A percentile compares a stretch with the other conserved stretches of the same genome.
Evolutionary conservation across 805 yeast genomes (phyloP).

Genomic region (Kazachstania psychrophila): DNA sequence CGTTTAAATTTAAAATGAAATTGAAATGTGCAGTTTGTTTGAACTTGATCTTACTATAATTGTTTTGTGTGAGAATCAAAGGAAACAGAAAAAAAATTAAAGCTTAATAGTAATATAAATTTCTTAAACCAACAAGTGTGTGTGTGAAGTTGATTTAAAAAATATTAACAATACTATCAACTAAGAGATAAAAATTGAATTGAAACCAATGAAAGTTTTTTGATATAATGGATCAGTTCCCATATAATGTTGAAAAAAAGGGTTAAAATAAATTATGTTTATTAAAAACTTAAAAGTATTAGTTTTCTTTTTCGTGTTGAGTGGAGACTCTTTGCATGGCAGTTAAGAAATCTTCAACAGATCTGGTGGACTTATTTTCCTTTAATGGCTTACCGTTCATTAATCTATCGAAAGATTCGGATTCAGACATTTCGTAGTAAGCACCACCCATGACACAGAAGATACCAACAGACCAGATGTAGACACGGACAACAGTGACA

Average conservation of each 20-base stretch:
- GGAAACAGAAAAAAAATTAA: no score
- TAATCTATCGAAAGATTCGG: constrained; percentile 70
- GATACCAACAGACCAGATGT: constrained; percentile 94
- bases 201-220: no score
- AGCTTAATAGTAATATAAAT: no score
- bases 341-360: constrained; percentile 74
- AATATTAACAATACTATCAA: no score
- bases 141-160: constrained; percentile 1
- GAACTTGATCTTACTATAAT: no score
- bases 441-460: constrained; percentile 96
- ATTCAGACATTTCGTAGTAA: constrained; percentile 83
- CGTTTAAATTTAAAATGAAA: constrained; percentile 7
- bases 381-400: constrained; percentile 71
- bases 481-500: constrained; percentile 87
- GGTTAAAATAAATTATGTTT: constrained; percentile 1
- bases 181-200: neutral
- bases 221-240: constrained; percentile 13
- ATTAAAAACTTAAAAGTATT: constrained; percentile 18
- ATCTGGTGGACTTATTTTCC: constrained; percentile 50
- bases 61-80: no score
- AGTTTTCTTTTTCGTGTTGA: constrained; percentile 75
- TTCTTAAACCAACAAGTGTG: constrained; percentile 5
- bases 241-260: constrained; percentile 6
- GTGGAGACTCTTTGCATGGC: constrained; percentile 86
- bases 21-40: constrained; percentile 10